These are phyloP conservation scores for Eimeria maxima DNA, from an alignment of 169 alveolate genomes.

Conservation along the genomic window DNA sequence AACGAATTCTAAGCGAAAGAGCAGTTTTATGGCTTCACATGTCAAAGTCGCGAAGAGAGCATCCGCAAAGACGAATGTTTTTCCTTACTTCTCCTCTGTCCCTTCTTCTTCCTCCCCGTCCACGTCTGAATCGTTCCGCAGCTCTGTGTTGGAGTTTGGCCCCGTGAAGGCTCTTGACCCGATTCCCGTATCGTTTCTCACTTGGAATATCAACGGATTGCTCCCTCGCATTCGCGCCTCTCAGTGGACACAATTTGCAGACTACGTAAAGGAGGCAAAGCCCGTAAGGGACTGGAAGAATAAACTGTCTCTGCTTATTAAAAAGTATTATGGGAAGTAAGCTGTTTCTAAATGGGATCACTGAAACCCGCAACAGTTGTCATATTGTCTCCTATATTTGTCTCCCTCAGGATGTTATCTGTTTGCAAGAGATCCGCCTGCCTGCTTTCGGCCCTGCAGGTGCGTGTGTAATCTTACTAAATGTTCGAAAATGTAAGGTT, in stretches of 20 bases:
- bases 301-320: not conserved
- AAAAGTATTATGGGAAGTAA: not conserved
- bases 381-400: not conserved
- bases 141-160: conserved; percentile 7
- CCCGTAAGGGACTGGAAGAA: not conserved
- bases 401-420: conserved; percentile 54
- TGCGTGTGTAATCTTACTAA: not conserved
- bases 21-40: not conserved
- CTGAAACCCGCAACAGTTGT: not conserved
- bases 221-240: conserved; percentile 25
- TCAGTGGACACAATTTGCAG: conserved; percentile 38
- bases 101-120: not conserved
- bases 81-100: too few species aligned
- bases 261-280: not conserved
- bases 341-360: not conserved
- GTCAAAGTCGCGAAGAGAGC: not conserved
- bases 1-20: not conserved
- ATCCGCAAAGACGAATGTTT: not conserved
- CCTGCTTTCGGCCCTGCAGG: conserved; percentile 76
- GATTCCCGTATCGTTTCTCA: conserved; percentile 10
- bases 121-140: not conserved
- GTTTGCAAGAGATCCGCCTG: conserved; percentile 73
- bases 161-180: not conserved
- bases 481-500: too few species aligned
- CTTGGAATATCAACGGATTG: conserved; percentile 7